Evolutionary conservation across 805 yeast genomes (phyloP).

Genomic region (Dipodascus geniculatus): DNA sequence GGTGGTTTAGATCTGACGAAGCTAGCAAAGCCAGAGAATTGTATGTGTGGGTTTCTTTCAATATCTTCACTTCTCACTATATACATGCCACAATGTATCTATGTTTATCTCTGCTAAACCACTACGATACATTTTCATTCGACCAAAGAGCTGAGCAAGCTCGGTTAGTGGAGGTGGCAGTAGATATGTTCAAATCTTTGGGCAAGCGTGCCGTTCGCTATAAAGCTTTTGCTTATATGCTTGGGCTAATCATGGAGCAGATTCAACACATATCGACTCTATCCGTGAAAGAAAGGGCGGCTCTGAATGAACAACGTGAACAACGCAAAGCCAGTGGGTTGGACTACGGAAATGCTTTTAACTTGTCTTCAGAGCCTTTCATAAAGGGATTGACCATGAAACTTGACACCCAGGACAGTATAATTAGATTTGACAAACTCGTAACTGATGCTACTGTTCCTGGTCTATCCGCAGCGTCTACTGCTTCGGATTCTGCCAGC

Average conservation of each 20-base stretch:
- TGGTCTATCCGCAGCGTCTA: not conserved
- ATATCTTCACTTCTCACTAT: conserved; percentile 9
- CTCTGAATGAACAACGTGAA: not conserved
- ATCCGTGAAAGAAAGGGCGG: conserved; percentile 6
- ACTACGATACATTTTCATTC: conserved; percentile 7
- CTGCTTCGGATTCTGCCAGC: not conserved
- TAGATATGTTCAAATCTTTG: conserved; percentile 6
- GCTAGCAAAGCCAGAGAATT: conserved; percentile 6
- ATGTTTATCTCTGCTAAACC: conserved; percentile 10
- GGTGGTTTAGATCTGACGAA: conserved; percentile 11
- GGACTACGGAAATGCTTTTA: not conserved
- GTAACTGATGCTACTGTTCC: not conserved
- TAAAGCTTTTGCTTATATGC: conserved; percentile 9
- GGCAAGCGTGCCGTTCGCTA: conserved; percentile 8
- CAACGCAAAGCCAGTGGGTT: not conserved
- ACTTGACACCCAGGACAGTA: not conserved
- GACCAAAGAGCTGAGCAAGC: conserved; percentile 7
- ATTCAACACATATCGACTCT: conserved; percentile 10
- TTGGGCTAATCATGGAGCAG: conserved; percentile 10
- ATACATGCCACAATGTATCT: conserved; percentile 13
- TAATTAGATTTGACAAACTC: not conserved
- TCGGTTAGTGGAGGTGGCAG: conserved; percentile 6
- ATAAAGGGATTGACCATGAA: not conserved
- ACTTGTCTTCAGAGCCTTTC: not conserved
- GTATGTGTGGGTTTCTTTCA: conserved; percentile 9